phyloP scores from a whole-genome alignment of 2,329 filamentous ascomycete genomes.

The Stachybotrys chlorohalonatus region DNA sequence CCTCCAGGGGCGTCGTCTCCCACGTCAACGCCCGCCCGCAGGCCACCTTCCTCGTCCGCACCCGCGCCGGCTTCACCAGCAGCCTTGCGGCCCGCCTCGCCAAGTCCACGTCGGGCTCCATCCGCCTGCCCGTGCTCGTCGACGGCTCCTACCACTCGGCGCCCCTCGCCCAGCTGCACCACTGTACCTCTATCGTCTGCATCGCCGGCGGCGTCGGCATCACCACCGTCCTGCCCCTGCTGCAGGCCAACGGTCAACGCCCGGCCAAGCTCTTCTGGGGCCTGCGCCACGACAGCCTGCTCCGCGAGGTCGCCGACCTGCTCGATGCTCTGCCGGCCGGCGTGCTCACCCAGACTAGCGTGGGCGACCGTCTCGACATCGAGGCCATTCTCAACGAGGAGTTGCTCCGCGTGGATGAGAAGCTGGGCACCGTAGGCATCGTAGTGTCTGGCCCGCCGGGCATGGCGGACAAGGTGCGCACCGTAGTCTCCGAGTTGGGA shows the following conservation, averaged over 20 bases:
- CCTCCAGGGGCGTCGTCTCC: background rate
- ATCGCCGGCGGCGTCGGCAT: constrained; percentile 24
- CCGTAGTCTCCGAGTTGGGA: constrained; percentile 12
- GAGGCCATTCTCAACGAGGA: constrained; percentile 11
- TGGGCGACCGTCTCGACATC: constrained; percentile 13
- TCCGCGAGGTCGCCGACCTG: constrained; percentile 6
- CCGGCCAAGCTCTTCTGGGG: constrained; percentile 15
- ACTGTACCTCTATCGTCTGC: constrained; percentile 15
- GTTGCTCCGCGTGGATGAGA: constrained; percentile 6
- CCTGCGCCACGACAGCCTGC: constrained; percentile 9
- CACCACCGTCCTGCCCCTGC: constrained; percentile 17
- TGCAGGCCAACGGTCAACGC: constrained; percentile 6
- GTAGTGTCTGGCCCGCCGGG: constrained; percentile 18
- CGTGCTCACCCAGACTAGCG: constrained; percentile 11
- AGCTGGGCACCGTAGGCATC: constrained; percentile 11
- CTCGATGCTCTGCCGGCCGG: constrained; percentile 6
- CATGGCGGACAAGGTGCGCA: constrained; percentile 19
- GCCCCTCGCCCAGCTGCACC: constrained; percentile 9
- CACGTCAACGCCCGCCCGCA: background rate
- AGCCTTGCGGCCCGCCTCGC: constrained; percentile 7
- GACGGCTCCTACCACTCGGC: constrained; percentile 18
- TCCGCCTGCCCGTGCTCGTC: constrained; percentile 13
- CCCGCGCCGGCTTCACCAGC: constrained; percentile 12
- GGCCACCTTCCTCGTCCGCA: constrained; percentile 14
- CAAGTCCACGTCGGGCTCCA: background rate